phyloP scores from a whole-genome alignment of 495 filamentous ascomycete genomes.

The Xylaria intraflava region DNA sequence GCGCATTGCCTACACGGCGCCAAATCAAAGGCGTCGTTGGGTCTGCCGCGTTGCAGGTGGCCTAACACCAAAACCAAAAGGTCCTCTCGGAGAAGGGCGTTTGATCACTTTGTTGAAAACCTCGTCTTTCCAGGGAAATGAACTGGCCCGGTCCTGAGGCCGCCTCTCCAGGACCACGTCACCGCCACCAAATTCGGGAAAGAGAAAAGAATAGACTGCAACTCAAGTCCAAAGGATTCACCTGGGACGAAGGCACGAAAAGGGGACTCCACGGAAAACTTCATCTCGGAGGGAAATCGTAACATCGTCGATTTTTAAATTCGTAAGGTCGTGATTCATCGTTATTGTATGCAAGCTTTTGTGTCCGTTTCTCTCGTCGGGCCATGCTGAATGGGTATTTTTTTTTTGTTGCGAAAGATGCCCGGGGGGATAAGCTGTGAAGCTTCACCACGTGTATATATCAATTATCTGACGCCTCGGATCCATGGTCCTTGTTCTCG shows the following conservation, averaged over 20 bases:
- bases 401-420: slow-evolving; percentile 30
- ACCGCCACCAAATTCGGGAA: slow-evolving; percentile 7
- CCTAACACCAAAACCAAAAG: not conserved
- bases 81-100: not conserved
- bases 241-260: slow-evolving; percentile 5
- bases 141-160: slow-evolving; percentile 27
- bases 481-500: slow-evolving; percentile 6
- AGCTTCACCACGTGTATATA: slow-evolving; percentile 46
- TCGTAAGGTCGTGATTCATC: slow-evolving; percentile 22
- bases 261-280: slow-evolving; percentile 1
- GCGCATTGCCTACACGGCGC: not conserved
- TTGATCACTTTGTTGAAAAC: not conserved
- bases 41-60: slow-evolving; percentile 1
- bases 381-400: slow-evolving; percentile 28
- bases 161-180: slow-evolving; percentile 13
- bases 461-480: slow-evolving; percentile 27
- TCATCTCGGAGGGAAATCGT: slow-evolving; percentile 9
- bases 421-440: slow-evolving; percentile 36
- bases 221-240: slow-evolving; percentile 3
- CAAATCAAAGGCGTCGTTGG: not conserved
- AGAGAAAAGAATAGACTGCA: slow-evolving; percentile 4
- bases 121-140: not conserved
- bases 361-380: slow-evolving; percentile 23
- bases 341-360: slow-evolving; percentile 32
- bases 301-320: slow-evolving; percentile 14